Conservation (phyloP, 108 stramenopile species). For the Pseudonitzschia pungens region DNA sequence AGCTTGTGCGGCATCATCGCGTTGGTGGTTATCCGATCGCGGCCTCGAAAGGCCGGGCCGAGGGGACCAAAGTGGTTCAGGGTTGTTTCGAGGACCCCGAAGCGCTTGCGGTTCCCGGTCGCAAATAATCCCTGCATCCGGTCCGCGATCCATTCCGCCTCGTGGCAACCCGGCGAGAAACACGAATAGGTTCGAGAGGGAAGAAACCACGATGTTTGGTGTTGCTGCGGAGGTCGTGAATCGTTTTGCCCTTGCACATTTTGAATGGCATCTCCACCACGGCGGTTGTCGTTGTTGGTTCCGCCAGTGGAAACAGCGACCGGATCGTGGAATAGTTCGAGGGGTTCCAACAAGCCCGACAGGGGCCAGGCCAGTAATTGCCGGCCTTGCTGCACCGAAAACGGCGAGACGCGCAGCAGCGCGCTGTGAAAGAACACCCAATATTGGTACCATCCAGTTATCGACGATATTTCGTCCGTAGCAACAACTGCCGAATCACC, state of each 20-base stretch:
- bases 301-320: neutral
- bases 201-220: neutral
- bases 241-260: too few relatives aligned
- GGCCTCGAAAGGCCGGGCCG: slow-evolving; percentile 46
- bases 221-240: too few relatives aligned
- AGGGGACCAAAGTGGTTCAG: slow-evolving; percentile 40
- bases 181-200: slow-evolving; percentile 5
- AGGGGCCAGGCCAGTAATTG: neutral
- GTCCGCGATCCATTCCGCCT: neutral
- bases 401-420: slow-evolving; percentile 20
- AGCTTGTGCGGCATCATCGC: slow-evolving; percentile 11
- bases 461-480: neutral
- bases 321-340: neutral
- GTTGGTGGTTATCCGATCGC: slow-evolving; percentile 29
- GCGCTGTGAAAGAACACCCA: slow-evolving; percentile 44
- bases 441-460: slow-evolving; percentile 24
- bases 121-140: slow-evolving; percentile 7
- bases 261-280: too few relatives aligned
- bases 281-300: neutral
- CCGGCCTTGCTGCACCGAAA: neutral
- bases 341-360: slow-evolving; percentile 1
- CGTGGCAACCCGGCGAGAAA: neutral
- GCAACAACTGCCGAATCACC: too few relatives aligned
- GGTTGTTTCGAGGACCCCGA: slow-evolving; percentile 1
- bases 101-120: neutral